phyloP scores from a whole-genome alignment of 352 stramenopile species.

The Aphanomyces stellatus region DNA sequence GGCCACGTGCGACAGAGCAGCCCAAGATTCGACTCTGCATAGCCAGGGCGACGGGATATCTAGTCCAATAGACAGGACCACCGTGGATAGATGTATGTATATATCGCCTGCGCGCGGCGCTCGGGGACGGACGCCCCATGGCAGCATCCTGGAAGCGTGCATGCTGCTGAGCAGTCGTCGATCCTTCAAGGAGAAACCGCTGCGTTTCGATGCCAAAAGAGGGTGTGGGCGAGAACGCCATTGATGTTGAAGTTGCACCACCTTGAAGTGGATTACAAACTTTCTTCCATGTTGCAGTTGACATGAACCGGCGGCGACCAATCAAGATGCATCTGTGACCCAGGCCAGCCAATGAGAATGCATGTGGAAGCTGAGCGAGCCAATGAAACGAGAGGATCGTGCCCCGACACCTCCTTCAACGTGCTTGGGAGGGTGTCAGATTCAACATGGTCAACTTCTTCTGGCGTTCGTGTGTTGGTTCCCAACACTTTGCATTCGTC shows the following conservation, averaged over 20 bases:
- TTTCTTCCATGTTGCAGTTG: not conserved
- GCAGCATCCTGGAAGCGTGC: no score
- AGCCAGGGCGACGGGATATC: no score
- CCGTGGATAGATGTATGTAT: no score
- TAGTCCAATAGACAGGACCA: no score
- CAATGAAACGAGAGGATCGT: slow-evolving; percentile 6
- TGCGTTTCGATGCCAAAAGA: no score
- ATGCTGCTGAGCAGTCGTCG: no score
- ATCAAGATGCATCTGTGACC: no score
- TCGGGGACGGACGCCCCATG: no score
- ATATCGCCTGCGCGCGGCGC: no score
- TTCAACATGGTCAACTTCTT: not conserved
- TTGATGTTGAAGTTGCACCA: slow-evolving; percentile 20
- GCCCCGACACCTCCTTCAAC: not conserved
- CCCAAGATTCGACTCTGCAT: not conserved
- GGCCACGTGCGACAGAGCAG: not conserved
- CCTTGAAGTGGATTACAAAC: not conserved
- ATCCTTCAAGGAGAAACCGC: no score
- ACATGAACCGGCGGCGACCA: no score
- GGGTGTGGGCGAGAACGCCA: slow-evolving; percentile 4
- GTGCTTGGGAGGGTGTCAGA: not conserved
- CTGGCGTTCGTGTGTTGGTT: no score
- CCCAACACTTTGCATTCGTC: not conserved
- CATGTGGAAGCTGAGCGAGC: not conserved
- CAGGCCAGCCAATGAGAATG: not conserved